A percentile compares a stretch with the other conserved stretches of the same genome.
These are phyloP conservation scores for Pyrenula massariospora DNA, from an alignment of 495 filamentous ascomycete genomes.

Conservation along the genomic window DNA sequence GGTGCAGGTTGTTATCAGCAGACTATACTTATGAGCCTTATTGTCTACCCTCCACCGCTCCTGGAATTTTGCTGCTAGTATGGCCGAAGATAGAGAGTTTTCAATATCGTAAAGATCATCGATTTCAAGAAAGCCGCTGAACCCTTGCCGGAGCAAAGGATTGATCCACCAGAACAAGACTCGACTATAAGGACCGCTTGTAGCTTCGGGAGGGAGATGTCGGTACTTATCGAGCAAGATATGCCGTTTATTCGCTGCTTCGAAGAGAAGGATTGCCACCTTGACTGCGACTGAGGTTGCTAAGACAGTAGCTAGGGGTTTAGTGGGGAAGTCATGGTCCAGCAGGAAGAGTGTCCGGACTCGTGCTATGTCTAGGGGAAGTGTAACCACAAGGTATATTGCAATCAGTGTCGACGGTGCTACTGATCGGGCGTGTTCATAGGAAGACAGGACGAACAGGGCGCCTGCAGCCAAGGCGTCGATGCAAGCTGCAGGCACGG, in stretches of 20 bases:
- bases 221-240: slow-evolving; percentile 19
- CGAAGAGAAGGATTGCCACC: slow-evolving; percentile 24
- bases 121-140: slow-evolving; percentile 19
- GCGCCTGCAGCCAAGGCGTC: slow-evolving; percentile 15
- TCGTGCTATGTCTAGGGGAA: slow-evolving; percentile 34
- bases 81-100: slow-evolving; percentile 15
- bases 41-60: too few species aligned
- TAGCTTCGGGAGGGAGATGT: slow-evolving; percentile 34
- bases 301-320: slow-evolving; percentile 20
- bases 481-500: slow-evolving; percentile 25
- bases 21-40: too few species aligned
- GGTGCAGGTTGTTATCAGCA: too few species aligned
- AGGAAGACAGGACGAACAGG: slow-evolving; percentile 23
- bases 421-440: slow-evolving; percentile 31
- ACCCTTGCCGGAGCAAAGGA: slow-evolving; percentile 27
- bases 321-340: slow-evolving; percentile 1
- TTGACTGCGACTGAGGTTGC: slow-evolving; percentile 28
- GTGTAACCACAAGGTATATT: slow-evolving; percentile 35
- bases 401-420: slow-evolving; percentile 39
- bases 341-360: slow-evolving; percentile 34
- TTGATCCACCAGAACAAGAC: slow-evolving; percentile 39
- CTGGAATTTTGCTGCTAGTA: too few species aligned
- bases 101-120: slow-evolving; percentile 25
- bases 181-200: slow-evolving; percentile 26
- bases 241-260: slow-evolving; percentile 30